Percentiles rank a stretch among this genome's conserved stretches.
Conservation (phyloP, 495 filamentous ascomycete species). For the Aspergillus asperescens region DNA sequence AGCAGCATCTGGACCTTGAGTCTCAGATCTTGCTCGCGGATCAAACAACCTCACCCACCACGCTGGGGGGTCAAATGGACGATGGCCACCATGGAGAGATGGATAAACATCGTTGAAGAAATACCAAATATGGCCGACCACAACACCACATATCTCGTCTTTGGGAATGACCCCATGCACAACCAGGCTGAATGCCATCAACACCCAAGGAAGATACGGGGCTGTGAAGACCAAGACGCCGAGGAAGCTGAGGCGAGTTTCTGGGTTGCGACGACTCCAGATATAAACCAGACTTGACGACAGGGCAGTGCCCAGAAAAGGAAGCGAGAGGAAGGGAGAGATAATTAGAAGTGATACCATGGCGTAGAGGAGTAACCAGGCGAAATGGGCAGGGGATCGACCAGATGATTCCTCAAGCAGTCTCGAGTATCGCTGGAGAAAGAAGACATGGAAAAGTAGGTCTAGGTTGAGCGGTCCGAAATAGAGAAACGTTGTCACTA, state of each 20-base stretch:
- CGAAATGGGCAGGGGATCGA: conserved; percentile 83
- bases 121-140: conserved; percentile 96
- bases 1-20: conserved; percentile 23
- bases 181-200: conserved; percentile 83
- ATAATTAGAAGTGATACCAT: conserved; percentile 68
- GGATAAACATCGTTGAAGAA: conserved; percentile 98
- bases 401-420: conserved; percentile 92
- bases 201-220: conserved; percentile 92
- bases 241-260: conserved; percentile 83
- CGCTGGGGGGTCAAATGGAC: conserved; percentile 81
- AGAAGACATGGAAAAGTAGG: conserved; percentile 97
- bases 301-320: conserved; percentile 85
- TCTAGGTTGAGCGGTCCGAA: conserved; percentile 93
- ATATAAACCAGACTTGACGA: conserved; percentile 95
- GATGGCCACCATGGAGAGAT: conserved; percentile 74
- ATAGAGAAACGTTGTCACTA: conserved; percentile 92
- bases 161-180: conserved; percentile 84
- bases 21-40: conserved; percentile 25
- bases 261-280: conserved; percentile 92
- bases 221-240: conserved; percentile 87
- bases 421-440: conserved; percentile 92
- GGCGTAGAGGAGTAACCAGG: conserved; percentile 87
- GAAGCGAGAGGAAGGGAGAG: conserved; percentile 77
- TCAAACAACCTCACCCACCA: conserved; percentile 92
- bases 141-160: conserved; percentile 90